Conservation (phyloP, 2,329 filamentous ascomycete genomes). For the Helminthosporium solani region DNA sequence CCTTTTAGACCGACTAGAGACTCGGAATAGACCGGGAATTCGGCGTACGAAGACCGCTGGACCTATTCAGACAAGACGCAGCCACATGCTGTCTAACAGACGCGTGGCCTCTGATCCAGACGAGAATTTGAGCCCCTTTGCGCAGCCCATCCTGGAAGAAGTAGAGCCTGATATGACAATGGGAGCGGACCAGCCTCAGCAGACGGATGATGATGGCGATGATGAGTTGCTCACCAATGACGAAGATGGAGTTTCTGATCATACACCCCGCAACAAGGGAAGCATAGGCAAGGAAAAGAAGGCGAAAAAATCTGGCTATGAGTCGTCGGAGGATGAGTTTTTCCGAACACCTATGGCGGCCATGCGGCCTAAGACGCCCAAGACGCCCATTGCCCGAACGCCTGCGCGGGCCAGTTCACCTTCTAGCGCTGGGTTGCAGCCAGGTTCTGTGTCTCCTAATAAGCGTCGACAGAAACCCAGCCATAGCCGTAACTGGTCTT, state of each 20-base stretch:
- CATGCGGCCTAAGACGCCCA: conserved; percentile 28
- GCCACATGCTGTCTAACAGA: conserved; percentile 53
- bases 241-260: conserved; percentile 45
- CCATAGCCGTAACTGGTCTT: conserved; percentile 75
- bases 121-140: conserved; percentile 35
- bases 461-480: conserved; percentile 33
- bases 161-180: conserved; percentile 44
- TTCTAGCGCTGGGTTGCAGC: conserved; percentile 38
- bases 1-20: conserved; percentile 60
- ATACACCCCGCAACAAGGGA: conserved; percentile 17
- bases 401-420: conserved; percentile 24
- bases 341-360: conserved; percentile 48
- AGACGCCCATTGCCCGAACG: conserved; percentile 19
- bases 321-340: conserved; percentile 44
- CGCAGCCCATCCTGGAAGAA: conserved; percentile 47
- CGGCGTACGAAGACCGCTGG: conserved; percentile 51
- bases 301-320: conserved; percentile 23
- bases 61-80: conserved; percentile 29
- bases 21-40: conserved; percentile 53
- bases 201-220: conserved; percentile 84
- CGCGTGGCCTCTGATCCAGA: conserved; percentile 61
- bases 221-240: conserved; percentile 83
- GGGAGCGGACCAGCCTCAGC: conserved; percentile 52
- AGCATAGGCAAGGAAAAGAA: conserved; percentile 33
- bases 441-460: conserved; percentile 31